Conservation (phyloP, 140 eudicot genomes). For the Senecio squalidus region DNA sequence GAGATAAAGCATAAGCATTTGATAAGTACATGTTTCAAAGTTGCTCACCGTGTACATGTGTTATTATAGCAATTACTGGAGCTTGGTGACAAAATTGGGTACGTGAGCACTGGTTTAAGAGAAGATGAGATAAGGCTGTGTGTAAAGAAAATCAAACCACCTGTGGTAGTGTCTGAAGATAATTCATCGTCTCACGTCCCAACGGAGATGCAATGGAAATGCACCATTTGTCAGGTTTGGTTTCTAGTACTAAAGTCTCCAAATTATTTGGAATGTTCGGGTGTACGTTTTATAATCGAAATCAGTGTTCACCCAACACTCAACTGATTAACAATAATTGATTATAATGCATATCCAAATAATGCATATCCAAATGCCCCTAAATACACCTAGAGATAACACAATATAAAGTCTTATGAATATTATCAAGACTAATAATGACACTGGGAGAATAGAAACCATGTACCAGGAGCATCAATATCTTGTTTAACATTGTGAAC, state of each 20-base stretch:
- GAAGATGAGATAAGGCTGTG: conserved; percentile 73
- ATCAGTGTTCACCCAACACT: too few relatives aligned
- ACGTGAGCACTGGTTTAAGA: conserved; percentile 79
- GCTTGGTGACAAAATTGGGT: conserved; percentile 90
- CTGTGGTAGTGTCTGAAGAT: conserved; percentile 10
- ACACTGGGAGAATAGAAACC: background rate
- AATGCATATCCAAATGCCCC: background rate
- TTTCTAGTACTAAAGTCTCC: background rate
- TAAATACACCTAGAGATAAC: background rate
- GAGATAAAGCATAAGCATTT: too few relatives aligned
- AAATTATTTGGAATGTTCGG: too few relatives aligned
- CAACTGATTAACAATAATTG: too few relatives aligned
- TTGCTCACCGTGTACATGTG: background rate
- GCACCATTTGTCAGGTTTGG: conserved; percentile 95
- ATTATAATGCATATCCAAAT: too few relatives aligned
- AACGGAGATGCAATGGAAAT: conserved; percentile 49
- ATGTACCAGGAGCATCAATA: too few relatives aligned
- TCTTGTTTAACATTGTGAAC: background rate
- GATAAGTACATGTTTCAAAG: too few relatives aligned
- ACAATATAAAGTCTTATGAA: background rate
- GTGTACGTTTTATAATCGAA: too few relatives aligned
- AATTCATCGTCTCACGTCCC: conserved; percentile 34
- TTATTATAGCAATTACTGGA: conserved; percentile 72
- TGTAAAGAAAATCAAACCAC: conserved; percentile 60
- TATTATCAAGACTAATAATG: background rate